phyloP scores from a whole-genome alignment of 208 protist species.

The Trypanosoma scelopori region DNA sequence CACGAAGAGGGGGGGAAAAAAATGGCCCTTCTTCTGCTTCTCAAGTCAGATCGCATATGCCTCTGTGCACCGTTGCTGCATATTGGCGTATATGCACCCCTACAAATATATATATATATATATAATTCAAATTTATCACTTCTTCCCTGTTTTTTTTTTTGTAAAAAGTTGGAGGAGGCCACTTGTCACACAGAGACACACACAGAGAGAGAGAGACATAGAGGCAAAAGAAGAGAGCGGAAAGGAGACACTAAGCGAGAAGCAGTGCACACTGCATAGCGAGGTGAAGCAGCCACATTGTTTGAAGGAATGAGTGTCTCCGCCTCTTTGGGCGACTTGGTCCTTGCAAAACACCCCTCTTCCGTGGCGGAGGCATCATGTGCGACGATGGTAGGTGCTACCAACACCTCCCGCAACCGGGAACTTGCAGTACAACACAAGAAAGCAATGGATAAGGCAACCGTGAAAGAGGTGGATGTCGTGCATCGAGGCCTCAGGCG shows the following conservation, averaged over 20 bases:
- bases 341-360: background rate
- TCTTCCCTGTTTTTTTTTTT: no score
- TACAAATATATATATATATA: no score
- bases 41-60: no score
- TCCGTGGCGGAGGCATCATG: background rate
- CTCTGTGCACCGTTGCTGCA: no score
- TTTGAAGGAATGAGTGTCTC: slow-evolving; percentile 2
- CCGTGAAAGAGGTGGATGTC: slow-evolving; percentile 31
- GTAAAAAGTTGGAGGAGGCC: no score
- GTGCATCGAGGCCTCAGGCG: slow-evolving; percentile 23
- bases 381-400: slow-evolving; percentile 6
- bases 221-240: background rate
- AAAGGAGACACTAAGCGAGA: background rate
- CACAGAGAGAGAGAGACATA: no score
- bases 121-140: no score
- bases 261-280: background rate
- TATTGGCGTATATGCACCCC: no score
- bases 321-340: background rate
- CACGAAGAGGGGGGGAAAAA: no score
- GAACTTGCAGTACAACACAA: slow-evolving; percentile 17
- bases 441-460: slow-evolving; percentile 24
- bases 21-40: no score
- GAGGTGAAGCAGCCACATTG: background rate
- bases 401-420: slow-evolving; percentile 15
- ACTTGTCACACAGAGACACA: no score